Percentiles rank a stretch among this genome's conserved stretches.
Evolutionary conservation across 495 filamentous ascomycete genomes (phyloP).

Genomic region (Entonaema liquescens): DNA sequence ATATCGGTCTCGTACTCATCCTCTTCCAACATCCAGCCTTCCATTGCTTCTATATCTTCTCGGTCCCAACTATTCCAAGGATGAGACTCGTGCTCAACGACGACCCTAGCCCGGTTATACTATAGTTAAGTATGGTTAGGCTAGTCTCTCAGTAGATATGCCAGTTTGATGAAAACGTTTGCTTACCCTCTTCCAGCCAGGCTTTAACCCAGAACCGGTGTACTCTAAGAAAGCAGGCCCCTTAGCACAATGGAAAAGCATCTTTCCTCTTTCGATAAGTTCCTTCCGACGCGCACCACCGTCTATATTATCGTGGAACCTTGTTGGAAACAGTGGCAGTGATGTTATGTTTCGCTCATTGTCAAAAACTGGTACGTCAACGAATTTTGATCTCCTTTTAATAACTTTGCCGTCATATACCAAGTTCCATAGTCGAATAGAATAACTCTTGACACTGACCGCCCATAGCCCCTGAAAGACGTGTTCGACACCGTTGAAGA

Average conservation of each 20-base stretch:
- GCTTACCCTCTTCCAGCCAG: conserved; percentile 10
- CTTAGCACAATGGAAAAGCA: neutral
- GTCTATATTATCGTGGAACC: neutral
- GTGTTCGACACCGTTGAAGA: conserved; percentile 2
- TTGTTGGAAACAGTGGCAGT: conserved; percentile 13
- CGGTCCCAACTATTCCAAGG: conserved; percentile 3
- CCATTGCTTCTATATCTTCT: neutral
- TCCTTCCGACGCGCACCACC: neutral
- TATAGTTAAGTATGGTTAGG: neutral
- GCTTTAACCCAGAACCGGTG: conserved; percentile 10
- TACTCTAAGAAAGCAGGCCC: conserved; percentile 14
- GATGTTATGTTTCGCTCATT: conserved; percentile 10
- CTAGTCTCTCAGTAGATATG: neutral
- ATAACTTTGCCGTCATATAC: conserved; percentile 7
- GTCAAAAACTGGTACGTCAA: conserved; percentile 6
- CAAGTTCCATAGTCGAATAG: conserved; percentile 15
- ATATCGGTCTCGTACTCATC: conserved; percentile 1
- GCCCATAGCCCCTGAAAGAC: conserved; percentile 3
- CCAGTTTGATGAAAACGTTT: neutral
- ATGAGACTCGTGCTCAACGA: conserved; percentile 17
- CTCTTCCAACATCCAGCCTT: neutral
- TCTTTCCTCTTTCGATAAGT: conserved; percentile 15
- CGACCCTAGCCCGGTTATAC: conserved; percentile 17
- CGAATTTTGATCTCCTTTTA: neutral
- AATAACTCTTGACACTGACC: neutral